Conservation (phyloP, 2,329 filamentous ascomycete species). For the Triangularia setosa region DNA sequence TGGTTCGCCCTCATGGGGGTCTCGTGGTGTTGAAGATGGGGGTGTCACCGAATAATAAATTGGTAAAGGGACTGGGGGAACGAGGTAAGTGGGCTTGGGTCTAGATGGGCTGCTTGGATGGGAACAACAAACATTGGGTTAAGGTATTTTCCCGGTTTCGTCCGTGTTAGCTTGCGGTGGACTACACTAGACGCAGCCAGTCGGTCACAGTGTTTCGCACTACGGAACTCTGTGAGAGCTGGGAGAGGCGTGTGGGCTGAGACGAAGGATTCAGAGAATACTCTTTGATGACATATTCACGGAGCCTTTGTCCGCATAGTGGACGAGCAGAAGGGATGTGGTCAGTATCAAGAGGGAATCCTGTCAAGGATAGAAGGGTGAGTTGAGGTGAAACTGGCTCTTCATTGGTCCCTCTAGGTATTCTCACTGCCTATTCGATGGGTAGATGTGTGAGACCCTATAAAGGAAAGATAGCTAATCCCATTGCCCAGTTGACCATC, state of each 20-base stretch:
- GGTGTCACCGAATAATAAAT: background rate
- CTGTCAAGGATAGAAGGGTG: background rate
- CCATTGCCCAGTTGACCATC: background rate
- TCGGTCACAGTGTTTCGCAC: background rate
- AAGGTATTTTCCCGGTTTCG: background rate
- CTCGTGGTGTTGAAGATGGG: background rate
- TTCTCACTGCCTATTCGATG: background rate
- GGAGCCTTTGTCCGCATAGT: background rate
- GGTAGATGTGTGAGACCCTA: background rate
- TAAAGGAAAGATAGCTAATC: background rate
- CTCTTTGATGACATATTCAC: background rate
- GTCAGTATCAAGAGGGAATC: background rate
- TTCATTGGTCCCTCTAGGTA: too few relatives aligned
- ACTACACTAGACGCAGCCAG: background rate
- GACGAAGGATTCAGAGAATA: background rate
- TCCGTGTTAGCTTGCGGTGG: background rate
- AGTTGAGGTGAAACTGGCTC: too few relatives aligned
- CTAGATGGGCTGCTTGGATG: background rate
- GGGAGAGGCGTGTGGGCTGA: background rate
- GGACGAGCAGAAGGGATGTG: background rate
- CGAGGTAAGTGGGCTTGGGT: background rate
- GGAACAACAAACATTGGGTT: background rate
- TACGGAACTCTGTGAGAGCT: background rate
- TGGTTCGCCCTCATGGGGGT: background rate
- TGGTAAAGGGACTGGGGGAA: background rate